Evolutionary conservation across 78 protist genomes (phyloP).

Genomic region (Chrysochromulina parva): DNA sequence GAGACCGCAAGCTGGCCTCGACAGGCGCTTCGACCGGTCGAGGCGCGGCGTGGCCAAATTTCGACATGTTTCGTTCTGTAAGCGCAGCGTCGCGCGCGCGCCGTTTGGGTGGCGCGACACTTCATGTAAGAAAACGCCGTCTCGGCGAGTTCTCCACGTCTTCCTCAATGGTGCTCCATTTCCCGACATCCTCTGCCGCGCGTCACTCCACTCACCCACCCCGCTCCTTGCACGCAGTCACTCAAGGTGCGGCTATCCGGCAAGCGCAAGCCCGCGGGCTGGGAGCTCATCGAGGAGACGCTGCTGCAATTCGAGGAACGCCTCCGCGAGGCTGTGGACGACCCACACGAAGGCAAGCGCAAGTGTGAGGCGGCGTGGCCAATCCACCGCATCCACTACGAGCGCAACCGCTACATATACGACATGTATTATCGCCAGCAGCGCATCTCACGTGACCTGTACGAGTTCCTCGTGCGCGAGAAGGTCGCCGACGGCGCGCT

Average conservation of each 20-base stretch:
- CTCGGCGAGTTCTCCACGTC: no score
- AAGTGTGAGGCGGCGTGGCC: slow-evolving; percentile 57
- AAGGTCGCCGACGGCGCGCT: slow-evolving; percentile 51
- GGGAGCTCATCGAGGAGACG: slow-evolving; percentile 30
- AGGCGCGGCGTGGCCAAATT: no score
- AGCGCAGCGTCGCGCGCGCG: no score
- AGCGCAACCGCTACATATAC: slow-evolving; percentile 42
- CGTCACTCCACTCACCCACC: no score
- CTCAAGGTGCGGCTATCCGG: neutral
- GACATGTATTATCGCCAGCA: slow-evolving; percentile 42
- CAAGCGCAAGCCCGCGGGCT: slow-evolving; percentile 50
- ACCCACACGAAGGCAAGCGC: slow-evolving; percentile 54
- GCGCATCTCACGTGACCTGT: slow-evolving; percentile 54
- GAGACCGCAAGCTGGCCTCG: no score
- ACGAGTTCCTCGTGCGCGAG: slow-evolving; percentile 50
- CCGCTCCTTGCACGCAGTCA: no score
- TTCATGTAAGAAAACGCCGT: no score
- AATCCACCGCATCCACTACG: slow-evolving; percentile 37
- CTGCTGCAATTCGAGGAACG: slow-evolving; percentile 36
- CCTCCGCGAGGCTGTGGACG: slow-evolving; percentile 37
- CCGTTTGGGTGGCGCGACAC: no score
- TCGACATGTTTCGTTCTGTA: no score
- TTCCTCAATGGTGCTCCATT: no score
- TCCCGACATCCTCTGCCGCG: no score
- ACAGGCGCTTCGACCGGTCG: no score